Conservation (phyloP, 495 filamentous ascomycete genomes). For the Neurospora sp. region DNA sequence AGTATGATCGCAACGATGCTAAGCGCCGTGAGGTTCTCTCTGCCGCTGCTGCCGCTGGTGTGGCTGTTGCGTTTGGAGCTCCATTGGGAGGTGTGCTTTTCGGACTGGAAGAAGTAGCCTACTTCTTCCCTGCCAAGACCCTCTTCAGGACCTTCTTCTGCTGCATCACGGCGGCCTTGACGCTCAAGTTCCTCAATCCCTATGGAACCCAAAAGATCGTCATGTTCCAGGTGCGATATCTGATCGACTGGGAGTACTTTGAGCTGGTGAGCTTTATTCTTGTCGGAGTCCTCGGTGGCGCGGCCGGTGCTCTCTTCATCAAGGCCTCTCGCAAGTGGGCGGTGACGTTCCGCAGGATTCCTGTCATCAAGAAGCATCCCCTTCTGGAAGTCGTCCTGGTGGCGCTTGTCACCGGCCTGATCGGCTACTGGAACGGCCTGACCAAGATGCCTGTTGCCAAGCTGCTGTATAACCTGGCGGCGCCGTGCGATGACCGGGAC, state of each 20-base stretch:
- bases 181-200: conserved; percentile 88
- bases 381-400: conserved; percentile 83
- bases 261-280: conserved; percentile 79
- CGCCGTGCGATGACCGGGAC: conserved; percentile 58
- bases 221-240: conserved; percentile 85
- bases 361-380: conserved; percentile 70
- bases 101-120: conserved; percentile 87
- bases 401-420: conserved; percentile 69
- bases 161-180: conserved; percentile 84
- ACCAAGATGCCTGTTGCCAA: conserved; percentile 85
- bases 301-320: conserved; percentile 84
- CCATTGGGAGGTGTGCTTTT: conserved; percentile 91
- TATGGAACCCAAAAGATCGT: conserved; percentile 96
- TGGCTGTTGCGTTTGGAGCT: conserved; percentile 90
- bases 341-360: conserved; percentile 71
- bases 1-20: conserved; percentile 90
- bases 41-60: conserved; percentile 83
- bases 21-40: conserved; percentile 82
- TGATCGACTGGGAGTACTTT: conserved; percentile 90
- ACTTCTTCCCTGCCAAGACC: conserved; percentile 98
- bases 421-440: conserved; percentile 89
- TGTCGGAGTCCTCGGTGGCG: conserved; percentile 75
- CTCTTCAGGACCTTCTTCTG: conserved; percentile 97
- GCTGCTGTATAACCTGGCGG: conserved; percentile 79
- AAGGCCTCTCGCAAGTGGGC: conserved; percentile 90